phyloP scores from a whole-genome alignment of 129 eudicot genomes.

The Flaveria ramosissima region DNA sequence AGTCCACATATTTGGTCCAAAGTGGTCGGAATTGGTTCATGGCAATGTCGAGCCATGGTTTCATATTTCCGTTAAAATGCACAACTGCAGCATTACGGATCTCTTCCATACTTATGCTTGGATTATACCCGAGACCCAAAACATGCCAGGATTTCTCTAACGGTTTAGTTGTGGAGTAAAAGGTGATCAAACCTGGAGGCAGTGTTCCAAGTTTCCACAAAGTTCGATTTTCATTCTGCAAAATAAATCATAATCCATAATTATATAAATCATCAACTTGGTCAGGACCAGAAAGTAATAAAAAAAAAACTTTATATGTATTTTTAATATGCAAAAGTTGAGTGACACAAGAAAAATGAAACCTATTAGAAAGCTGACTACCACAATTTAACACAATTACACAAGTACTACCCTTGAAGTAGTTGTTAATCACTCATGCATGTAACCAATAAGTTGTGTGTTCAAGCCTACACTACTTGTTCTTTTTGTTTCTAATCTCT shows the following conservation, averaged over 20 bases:
- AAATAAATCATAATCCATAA: neutral
- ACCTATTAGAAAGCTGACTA: neutral
- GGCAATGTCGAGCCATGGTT: slow-evolving; percentile 58
- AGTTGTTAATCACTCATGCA: neutral
- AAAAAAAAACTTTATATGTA: neutral
- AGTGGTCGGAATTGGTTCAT: slow-evolving; percentile 9
- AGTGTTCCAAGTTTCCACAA: slow-evolving; percentile 63
- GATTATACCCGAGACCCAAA: slow-evolving; percentile 66
- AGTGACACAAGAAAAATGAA: neutral
- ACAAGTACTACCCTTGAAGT: neutral
- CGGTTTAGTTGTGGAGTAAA: slow-evolving; percentile 52
- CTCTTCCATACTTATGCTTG: slow-evolving; percentile 59
- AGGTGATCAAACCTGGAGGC: slow-evolving; percentile 65
- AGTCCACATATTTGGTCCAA: slow-evolving; percentile 19
- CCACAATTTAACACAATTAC: neutral
- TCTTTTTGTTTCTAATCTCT: no score
- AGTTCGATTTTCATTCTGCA: slow-evolving; percentile 66
- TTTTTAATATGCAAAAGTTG: no score
- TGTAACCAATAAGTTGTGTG: neutral
- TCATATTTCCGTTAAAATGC: slow-evolving; percentile 61
- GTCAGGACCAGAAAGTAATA: neutral
- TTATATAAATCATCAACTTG: neutral
- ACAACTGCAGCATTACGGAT: slow-evolving; percentile 61
- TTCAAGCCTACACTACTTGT: neutral
- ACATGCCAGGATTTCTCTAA: slow-evolving; percentile 74